phyloP scores from a whole-genome alignment of 2,329 filamentous ascomycete species.

The Cordyceps farinosa region DNA sequence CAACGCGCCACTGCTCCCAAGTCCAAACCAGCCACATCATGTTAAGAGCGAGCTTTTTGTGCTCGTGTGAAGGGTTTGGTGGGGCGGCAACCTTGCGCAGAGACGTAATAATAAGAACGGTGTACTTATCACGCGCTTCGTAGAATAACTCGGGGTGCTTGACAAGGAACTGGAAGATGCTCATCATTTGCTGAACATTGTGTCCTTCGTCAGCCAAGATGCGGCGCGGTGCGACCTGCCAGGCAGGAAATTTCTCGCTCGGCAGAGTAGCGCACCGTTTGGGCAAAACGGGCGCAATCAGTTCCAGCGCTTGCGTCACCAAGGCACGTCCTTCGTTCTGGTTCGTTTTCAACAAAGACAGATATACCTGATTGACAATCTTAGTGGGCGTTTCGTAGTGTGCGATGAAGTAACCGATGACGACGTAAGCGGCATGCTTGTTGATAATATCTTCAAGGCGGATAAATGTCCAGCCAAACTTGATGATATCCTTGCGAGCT shows the following conservation, averaged over 20 bases:
- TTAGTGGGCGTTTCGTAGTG: constrained; percentile 95
- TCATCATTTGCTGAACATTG: constrained; percentile 92
- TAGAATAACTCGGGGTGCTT: constrained; percentile 92
- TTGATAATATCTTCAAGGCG: constrained; percentile 98
- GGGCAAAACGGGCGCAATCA: constrained; percentile 90
- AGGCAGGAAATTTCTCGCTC: constrained; percentile 73
- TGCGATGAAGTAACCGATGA: constrained; percentile 96
- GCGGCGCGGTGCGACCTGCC: constrained; percentile 85
- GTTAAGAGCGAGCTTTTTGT: constrained; percentile 84
- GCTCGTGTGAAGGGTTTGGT: constrained; percentile 82
- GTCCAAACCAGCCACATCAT: constrained; percentile 87
- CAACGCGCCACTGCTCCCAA: constrained; percentile 84
- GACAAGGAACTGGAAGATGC: constrained; percentile 95
- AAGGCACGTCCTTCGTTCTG: constrained; percentile 90
- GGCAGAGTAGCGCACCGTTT: constrained; percentile 69
- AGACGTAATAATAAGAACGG: constrained; percentile 81
- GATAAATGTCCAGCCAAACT: constrained; percentile 99
- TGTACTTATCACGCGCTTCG: constrained; percentile 87
- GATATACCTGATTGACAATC: constrained; percentile 93
- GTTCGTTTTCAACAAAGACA: constrained; percentile 84
- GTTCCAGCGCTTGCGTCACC: constrained; percentile 89
- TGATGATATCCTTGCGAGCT: constrained; percentile 94
- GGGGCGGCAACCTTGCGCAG: constrained; percentile 82
- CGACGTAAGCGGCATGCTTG: constrained; percentile 95
- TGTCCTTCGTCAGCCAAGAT: constrained; percentile 92